phyloP scores from a whole-genome alignment of 2,329 filamentous ascomycete species.

The Emmonsiellopsis sp. region DNA sequence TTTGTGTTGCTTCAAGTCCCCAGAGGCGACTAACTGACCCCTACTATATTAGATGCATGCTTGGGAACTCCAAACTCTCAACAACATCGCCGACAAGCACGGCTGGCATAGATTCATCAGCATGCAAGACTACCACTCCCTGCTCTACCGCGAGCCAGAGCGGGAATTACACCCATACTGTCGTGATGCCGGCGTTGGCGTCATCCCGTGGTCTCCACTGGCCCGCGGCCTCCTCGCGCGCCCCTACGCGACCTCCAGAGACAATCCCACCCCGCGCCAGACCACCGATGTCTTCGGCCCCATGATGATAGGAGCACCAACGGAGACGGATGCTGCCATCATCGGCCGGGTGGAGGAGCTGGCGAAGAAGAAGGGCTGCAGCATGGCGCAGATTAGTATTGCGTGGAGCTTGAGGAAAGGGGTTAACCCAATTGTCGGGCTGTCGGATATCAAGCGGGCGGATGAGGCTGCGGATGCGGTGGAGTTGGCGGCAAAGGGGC shows the following conservation, averaged over 20 bases:
- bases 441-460: slow-evolving; percentile 50
- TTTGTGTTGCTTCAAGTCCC: too few relatives aligned
- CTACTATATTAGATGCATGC: slow-evolving; percentile 38
- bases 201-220: slow-evolving; percentile 33
- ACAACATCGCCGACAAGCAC: slow-evolving; percentile 39
- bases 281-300: slow-evolving; percentile 35
- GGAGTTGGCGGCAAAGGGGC: too few relatives aligned
- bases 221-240: slow-evolving; percentile 38
- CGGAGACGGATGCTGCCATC: slow-evolving; percentile 42
- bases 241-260: slow-evolving; percentile 29
- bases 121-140: slow-evolving; percentile 45
- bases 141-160: slow-evolving; percentile 40
- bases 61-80: slow-evolving; percentile 43
- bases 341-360: slow-evolving; percentile 49
- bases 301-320: slow-evolving; percentile 33
- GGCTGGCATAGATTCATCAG: slow-evolving; percentile 42
- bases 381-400: slow-evolving; percentile 55
- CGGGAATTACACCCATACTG: slow-evolving; percentile 36
- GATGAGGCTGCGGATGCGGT: slow-evolving; percentile 46
- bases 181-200: slow-evolving; percentile 25
- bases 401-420: slow-evolving; percentile 52
- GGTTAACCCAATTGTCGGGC: slow-evolving; percentile 51
- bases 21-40: not conserved
- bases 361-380: slow-evolving; percentile 47
- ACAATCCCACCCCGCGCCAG: slow-evolving; percentile 33